phyloP scores from a whole-genome alignment of 441 rosid genomes.

The Capsella rubella region DNA sequence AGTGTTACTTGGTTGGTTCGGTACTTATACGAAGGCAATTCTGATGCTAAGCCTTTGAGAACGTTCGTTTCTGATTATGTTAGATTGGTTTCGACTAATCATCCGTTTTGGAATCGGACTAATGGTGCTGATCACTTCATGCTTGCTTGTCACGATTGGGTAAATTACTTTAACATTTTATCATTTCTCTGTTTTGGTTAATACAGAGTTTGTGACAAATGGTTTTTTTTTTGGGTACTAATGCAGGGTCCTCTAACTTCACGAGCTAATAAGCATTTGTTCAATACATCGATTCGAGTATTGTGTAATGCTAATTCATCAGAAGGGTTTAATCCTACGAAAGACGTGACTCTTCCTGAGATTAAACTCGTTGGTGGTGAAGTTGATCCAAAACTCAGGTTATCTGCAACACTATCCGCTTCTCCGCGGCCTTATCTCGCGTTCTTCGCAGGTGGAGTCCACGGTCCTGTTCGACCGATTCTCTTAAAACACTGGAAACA shows the following conservation, averaged over 20 bases:
- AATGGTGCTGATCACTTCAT: conserved; percentile 79
- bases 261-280: conserved; percentile 52
- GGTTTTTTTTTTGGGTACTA: neutral
- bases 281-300: conserved; percentile 75
- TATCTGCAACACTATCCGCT: conserved; percentile 46
- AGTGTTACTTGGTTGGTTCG: conserved; percentile 83
- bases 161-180: conserved; percentile 22
- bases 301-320: conserved; percentile 93
- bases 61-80: conserved; percentile 77
- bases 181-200: neutral
- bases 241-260: conserved; percentile 85
- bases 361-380: conserved; percentile 66
- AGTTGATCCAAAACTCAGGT: conserved; percentile 54
- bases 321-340: conserved; percentile 83
- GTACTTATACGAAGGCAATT: conserved; percentile 59
- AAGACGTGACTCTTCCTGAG: conserved; percentile 89
- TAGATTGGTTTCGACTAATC: conserved; percentile 51
- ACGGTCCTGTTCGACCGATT: conserved; percentile 73
- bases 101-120: conserved; percentile 73
- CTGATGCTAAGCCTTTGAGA: conserved; percentile 53
- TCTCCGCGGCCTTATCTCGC: conserved; percentile 62
- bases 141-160: conserved; percentile 88
- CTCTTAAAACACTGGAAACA: conserved; percentile 79
- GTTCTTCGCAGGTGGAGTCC: conserved; percentile 88
- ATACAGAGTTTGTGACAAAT: neutral